Evolutionary conservation across 306 rosid species (phyloP).

Genomic region (Begonia masoniana): DNA sequence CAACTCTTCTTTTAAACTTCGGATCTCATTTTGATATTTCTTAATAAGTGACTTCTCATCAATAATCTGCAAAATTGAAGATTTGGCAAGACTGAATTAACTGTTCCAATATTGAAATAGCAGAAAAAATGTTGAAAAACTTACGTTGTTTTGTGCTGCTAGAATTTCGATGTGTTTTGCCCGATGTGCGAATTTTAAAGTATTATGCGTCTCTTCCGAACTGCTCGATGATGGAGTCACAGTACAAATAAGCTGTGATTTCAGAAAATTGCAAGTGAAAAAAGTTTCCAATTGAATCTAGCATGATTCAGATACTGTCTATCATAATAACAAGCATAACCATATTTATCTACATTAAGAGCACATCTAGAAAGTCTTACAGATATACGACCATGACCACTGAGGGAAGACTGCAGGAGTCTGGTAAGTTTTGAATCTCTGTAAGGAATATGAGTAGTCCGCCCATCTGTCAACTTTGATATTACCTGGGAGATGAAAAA

Average conservation of each 20-base stretch:
- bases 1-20: conserved; percentile 75
- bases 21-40: conserved; percentile 94
- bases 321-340: too few relatives aligned
- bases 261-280: conserved; percentile 6
- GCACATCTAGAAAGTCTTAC: conserved; percentile 38
- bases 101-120: conserved; percentile 12
- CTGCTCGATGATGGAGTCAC: conserved; percentile 97
- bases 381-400: conserved; percentile 98
- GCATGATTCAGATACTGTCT: too few relatives aligned
- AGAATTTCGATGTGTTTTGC: conserved; percentile 94
- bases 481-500: conserved; percentile 56
- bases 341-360: too few relatives aligned
- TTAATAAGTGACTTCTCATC: conserved; percentile 98
- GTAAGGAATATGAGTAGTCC: conserved; percentile 86
- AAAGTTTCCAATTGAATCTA: too few relatives aligned
- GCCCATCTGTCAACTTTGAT: conserved; percentile 84
- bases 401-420: conserved; percentile 86
- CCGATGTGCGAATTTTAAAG: conserved; percentile 94
- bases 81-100: conserved; percentile 7
- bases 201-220: conserved; percentile 92
- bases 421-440: conserved; percentile 96
- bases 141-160: conserved; percentile 89
- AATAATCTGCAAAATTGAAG: conserved; percentile 57
- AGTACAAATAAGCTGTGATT: conserved; percentile 86
- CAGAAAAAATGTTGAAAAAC: conserved; percentile 2